A percentile compares a stretch with the other conserved stretches of the same genome.
Conservation (phyloP, 306 rosid genomes). For the Pyrus bretschneideri region DNA sequence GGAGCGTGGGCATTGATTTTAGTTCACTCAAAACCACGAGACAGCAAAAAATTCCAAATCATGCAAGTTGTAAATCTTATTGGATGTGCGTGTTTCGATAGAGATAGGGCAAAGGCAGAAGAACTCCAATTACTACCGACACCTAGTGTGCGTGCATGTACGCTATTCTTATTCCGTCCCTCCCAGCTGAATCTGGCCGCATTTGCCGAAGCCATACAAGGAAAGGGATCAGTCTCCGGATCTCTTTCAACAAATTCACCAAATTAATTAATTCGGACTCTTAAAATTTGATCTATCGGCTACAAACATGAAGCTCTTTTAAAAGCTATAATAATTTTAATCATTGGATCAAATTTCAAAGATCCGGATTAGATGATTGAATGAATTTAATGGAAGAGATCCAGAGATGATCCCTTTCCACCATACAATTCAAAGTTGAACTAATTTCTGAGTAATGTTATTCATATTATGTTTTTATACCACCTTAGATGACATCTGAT, state of each 20-base stretch:
- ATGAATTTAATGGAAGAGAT: no score
- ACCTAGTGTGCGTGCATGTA: not conserved
- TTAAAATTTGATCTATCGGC: no score
- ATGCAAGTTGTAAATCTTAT: not conserved
- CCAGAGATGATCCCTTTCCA: no score
- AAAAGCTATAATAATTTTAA: no score
- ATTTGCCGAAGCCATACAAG: not conserved
- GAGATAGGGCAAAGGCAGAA: not conserved
- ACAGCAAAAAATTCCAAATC: not conserved
- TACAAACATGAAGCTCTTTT: no score
- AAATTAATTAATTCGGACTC: no score
- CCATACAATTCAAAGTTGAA: not conserved
- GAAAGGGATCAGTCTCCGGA: no score
- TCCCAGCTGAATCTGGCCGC: not conserved
- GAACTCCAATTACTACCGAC: not conserved
- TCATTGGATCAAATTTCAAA: no score
- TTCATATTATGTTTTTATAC: no score
- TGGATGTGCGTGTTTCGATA: not conserved
- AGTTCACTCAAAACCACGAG: not conserved
- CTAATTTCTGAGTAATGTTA: not conserved
- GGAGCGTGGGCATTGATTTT: not conserved
- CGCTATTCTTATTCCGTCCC: not conserved
- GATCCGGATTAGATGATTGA: no score
- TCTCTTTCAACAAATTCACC: no score
- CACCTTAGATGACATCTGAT: no score